Base-by-base conservation (phyloP, 495 filamentous ascomycete genomes). In the Podospora pseudocomata region DNA sequence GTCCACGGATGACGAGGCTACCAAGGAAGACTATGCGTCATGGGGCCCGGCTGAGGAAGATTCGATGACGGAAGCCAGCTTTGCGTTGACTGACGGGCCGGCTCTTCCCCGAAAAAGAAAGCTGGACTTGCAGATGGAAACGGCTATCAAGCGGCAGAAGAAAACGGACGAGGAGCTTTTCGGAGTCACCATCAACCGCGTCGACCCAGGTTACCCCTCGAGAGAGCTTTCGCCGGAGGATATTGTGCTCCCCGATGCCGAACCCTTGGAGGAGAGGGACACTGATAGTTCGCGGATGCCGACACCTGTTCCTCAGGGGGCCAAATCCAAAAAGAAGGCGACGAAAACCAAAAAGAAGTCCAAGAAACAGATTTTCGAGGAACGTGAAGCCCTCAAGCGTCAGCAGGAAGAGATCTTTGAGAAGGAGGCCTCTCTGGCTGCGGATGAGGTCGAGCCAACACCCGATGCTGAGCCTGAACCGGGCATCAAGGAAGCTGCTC, bases 161-260 rank as follows among this genome's bases (percentile, higher is more conserved):
- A 86, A 91, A 72, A 88, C 90, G n/a, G 91, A 92, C 63, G 90
- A 92, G 74, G 88, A 91, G 64, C 81, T 92, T n/a, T 91, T 92
- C 75, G 85, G 86, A 20, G 81, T 89, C 67, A 79, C 78, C n/a
- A 84, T 83, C 30, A 82, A 85, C 64, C 81, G 80, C 65, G 81
- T 86, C 49, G 83, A 85, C 66, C 76, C 75, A 23, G 84, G 84
- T 59, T 80, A 81, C 23, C 79, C 81, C 2, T 77, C 80, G 4
- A 71, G 72, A 19, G 77, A 73, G 39, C 70, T 54, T 59, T 77
- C 67, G 16, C 73, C 77, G 13, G 80, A 82, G 27, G 80, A 83
- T 67, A 73, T 77, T 9, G 34, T 73, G 5, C 79, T 81, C 64
- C 75, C 74, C 2, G 80, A 81, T 54, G 75, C 77, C 61, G 82